A percentile compares a stretch with the other conserved stretches of the same genome.
Evolutionary conservation across 2,329 filamentous ascomycete species (phyloP).

Genomic region (Fusarium sp.): DNA sequence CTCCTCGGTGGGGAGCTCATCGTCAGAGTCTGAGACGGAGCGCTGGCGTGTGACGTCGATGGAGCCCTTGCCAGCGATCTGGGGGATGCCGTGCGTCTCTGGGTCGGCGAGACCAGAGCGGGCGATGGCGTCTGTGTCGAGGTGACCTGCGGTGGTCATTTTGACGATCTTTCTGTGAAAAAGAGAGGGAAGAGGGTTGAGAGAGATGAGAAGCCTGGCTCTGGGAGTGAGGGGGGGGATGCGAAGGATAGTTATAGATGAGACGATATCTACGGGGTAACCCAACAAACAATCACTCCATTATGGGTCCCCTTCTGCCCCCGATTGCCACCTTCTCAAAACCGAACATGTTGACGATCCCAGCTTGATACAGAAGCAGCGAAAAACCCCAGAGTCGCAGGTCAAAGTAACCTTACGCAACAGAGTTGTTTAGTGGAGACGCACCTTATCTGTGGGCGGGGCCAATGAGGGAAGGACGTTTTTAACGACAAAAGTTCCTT

Average conservation of each 20-base stretch:
- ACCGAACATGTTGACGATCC: constrained; percentile 5
- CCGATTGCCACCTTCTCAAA: background rate
- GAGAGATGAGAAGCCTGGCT: background rate
- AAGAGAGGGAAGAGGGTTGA: background rate
- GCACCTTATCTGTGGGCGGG: constrained; percentile 15
- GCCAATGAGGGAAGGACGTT: background rate
- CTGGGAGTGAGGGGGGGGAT: constrained; percentile 6
- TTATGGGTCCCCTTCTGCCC: background rate
- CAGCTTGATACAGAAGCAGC: background rate
- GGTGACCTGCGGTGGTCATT: constrained; percentile 50
- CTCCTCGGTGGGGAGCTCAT: constrained; percentile 65
- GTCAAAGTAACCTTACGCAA: background rate
- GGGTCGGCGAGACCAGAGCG: constrained; percentile 46
- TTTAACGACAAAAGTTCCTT: constrained; percentile 25
- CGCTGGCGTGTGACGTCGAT: constrained; percentile 43
- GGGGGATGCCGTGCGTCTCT: constrained; percentile 44
- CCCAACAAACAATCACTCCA: background rate
- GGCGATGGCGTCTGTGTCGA: constrained; percentile 51
- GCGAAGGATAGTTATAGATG: constrained; percentile 19
- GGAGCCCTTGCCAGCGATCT: constrained; percentile 42
- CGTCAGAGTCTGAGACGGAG: constrained; percentile 43
- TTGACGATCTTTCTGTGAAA: constrained; percentile 13
- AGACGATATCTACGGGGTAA: background rate
- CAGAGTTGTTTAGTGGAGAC: constrained; percentile 21
- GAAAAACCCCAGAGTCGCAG: constrained; percentile 1